Conservation (phyloP, 2,329 filamentous ascomycete species). For the Pseudonectria foliicola region DNA sequence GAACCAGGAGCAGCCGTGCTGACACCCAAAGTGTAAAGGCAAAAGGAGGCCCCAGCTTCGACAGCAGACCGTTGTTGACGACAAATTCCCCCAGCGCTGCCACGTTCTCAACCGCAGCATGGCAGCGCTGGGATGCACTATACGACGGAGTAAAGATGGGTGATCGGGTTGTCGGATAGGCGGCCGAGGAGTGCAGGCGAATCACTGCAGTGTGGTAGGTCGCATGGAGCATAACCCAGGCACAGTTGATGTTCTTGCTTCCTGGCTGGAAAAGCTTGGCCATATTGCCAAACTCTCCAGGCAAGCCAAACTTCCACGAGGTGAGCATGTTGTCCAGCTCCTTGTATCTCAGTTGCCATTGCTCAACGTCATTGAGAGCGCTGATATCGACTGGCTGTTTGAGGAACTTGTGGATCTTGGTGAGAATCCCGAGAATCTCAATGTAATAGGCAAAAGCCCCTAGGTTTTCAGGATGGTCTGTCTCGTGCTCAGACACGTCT, state of each 20-base stretch:
- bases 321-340: constrained; percentile 75
- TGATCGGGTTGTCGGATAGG: constrained; percentile 83
- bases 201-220: constrained; percentile 89
- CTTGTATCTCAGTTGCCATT: constrained; percentile 83
- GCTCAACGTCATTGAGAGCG: constrained; percentile 74
- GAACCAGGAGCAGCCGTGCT: constrained; percentile 77
- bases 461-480: constrained; percentile 69
- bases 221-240: constrained; percentile 86
- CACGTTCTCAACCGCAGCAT: constrained; percentile 76
- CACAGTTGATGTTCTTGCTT: constrained; percentile 66
- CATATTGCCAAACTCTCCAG: constrained; percentile 78
- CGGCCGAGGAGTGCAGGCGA: constrained; percentile 82
- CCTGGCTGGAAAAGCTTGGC: constrained; percentile 66
- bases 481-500: constrained; percentile 49
- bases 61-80: constrained; percentile 63
- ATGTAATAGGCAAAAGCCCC: constrained; percentile 87
- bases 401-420: constrained; percentile 80
- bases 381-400: constrained; percentile 87
- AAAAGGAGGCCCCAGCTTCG: constrained; percentile 81
- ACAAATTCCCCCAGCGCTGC: constrained; percentile 73
- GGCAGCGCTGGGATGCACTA: constrained; percentile 75
- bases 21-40: constrained; percentile 92
- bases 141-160: constrained; percentile 86
- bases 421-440: constrained; percentile 80
- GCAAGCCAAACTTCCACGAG: constrained; percentile 77